These are phyloP conservation scores for Scytalidium lignicola DNA, from an alignment of 2,329 filamentous ascomycete species.

Conservation along the genomic window DNA sequence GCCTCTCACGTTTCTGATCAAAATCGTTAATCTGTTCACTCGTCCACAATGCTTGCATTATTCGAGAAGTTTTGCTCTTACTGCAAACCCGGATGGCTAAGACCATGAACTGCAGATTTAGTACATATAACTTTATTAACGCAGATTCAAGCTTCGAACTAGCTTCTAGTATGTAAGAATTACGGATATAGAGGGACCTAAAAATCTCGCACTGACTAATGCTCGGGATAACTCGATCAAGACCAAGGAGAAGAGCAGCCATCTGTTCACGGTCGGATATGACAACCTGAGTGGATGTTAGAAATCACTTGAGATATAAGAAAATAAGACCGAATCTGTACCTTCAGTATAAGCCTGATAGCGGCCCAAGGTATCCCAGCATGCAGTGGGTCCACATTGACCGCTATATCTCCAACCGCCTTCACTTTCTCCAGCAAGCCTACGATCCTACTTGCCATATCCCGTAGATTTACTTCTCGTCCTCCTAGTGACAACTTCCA, in stretches of 20 bases:
- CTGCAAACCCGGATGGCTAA: background rate
- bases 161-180: background rate
- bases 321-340: background rate
- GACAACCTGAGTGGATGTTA: conserved; percentile 1
- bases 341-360: background rate
- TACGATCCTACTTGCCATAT: background rate
- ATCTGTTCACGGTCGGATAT: conserved; percentile 11
- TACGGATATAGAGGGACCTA: conserved; percentile 14
- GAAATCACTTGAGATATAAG: background rate
- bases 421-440: background rate
- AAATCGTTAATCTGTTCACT: conserved; percentile 3
- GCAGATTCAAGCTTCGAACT: conserved; percentile 6
- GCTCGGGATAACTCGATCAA: conserved; percentile 14
- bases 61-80: conserved; percentile 6
- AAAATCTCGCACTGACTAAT: conserved; percentile 17
- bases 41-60: conserved; percentile 8
- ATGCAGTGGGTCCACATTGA: background rate
- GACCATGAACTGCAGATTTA: conserved; percentile 13
- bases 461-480: background rate
- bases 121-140: conserved; percentile 14
- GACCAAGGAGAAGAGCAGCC: conserved; percentile 9
- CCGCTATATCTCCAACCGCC: background rate
- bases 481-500: conserved; percentile 1
- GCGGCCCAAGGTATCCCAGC: background rate
- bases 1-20: conserved; percentile 8